Evolutionary conservation across 345 rosid genomes (phyloP).

Genomic region (Laguncularia racemosa): DNA sequence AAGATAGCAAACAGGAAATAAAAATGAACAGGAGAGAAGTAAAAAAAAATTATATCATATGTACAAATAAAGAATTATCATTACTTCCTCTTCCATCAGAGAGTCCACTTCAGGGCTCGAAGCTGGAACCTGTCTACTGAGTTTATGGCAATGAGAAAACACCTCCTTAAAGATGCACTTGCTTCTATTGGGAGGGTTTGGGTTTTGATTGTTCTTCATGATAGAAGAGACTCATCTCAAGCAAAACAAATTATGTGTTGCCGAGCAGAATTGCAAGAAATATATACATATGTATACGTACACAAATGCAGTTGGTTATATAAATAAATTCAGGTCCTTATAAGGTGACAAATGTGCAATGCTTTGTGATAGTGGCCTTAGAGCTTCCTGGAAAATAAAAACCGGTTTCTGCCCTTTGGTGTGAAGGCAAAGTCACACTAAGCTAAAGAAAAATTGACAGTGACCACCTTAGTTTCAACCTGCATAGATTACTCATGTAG

Average conservation of each 20-base stretch:
- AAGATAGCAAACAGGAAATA: no score
- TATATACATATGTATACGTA: neutral
- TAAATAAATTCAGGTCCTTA: no score
- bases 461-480: no score
- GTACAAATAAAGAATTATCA: conserved; percentile 1
- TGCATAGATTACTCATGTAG: no score
- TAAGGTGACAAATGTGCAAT: no score
- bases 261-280: neutral
- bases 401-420: no score
- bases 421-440: no score
- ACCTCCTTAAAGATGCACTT: conserved; percentile 47
- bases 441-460: no score
- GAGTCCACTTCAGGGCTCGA: conserved; percentile 28
- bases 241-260: neutral
- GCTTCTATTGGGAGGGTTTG: conserved; percentile 31
- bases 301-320: neutral
- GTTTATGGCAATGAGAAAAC: conserved; percentile 37
- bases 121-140: conserved; percentile 23
- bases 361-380: no score
- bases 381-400: no score
- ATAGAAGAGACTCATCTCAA: conserved; percentile 45
- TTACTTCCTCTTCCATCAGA: conserved; percentile 32
- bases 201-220: conserved; percentile 33
- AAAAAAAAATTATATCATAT: no score
- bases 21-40: no score